These are phyloP conservation scores for Bullera alba DNA, from an alignment of 768 basidiomycete genomes.

Conservation along the genomic window DNA sequence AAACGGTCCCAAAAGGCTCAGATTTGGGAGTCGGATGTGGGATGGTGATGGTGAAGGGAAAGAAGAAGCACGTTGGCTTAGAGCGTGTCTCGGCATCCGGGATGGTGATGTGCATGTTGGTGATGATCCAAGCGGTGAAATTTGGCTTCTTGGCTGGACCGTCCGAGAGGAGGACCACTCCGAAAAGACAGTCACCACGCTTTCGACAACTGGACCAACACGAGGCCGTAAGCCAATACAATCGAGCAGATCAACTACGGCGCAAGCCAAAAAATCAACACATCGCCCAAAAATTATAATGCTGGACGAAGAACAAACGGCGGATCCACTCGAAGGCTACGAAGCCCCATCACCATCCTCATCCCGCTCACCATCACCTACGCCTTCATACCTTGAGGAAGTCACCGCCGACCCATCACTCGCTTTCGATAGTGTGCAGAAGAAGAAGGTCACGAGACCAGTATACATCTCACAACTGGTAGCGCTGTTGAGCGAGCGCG, in stretches of 20 bases:
- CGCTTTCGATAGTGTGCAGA: slow-evolving; percentile 53
- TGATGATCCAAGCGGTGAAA: slow-evolving; percentile 11
- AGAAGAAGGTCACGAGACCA: slow-evolving; percentile 65
- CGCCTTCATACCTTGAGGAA: slow-evolving; percentile 69
- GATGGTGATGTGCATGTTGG: slow-evolving; percentile 15
- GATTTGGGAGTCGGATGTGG: slow-evolving; percentile 68
- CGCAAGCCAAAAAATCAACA: slow-evolving; percentile 5
- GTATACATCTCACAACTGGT: slow-evolving; percentile 85
- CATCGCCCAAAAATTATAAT: slow-evolving; percentile 29
- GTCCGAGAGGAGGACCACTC: not conserved
- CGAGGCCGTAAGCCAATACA: too few species aligned
- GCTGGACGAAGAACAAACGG: slow-evolving; percentile 63
- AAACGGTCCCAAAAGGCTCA: slow-evolving; percentile 52
- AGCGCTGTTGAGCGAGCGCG: slow-evolving; percentile 62
- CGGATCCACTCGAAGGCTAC: slow-evolving; percentile 74
- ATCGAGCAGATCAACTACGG: not conserved
- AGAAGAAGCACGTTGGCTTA: slow-evolving; percentile 59
- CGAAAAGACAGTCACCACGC: not conserved
- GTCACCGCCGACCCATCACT: slow-evolving; percentile 80
- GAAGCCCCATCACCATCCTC: slow-evolving; percentile 56
- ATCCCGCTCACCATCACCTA: slow-evolving; percentile 71
- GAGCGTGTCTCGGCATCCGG: slow-evolving; percentile 44
- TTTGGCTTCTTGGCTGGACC: slow-evolving; percentile 38
- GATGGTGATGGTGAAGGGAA: slow-evolving; percentile 64
- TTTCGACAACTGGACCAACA: too few species aligned